A percentile compares a stretch with the other conserved stretches of the same genome.
Conservation (phyloP, 208 protist genomes). For the Wallacemonas sp. region DNA sequence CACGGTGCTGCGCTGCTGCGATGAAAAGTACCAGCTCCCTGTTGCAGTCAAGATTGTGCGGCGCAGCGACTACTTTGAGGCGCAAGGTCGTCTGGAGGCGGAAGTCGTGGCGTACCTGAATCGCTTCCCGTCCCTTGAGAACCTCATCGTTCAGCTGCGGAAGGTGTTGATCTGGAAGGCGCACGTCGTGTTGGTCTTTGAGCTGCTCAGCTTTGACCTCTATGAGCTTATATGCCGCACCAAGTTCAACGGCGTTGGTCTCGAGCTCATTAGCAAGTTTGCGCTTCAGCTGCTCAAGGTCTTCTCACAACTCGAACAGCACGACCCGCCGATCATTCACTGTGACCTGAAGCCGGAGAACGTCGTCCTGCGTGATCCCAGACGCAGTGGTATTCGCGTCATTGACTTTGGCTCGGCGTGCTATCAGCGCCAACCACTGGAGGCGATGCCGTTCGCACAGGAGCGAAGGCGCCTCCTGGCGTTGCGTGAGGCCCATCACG, state of each 20-base stretch:
- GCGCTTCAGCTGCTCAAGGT: slow-evolving; percentile 93
- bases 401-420: slow-evolving; percentile 99
- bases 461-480: background rate
- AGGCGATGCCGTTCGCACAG: slow-evolving; percentile 9
- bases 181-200: slow-evolving; percentile 97
- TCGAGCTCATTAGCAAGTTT: slow-evolving; percentile 93
- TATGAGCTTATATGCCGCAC: slow-evolving; percentile 95
- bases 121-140: slow-evolving; percentile 44
- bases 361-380: slow-evolving; percentile 89
- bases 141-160: slow-evolving; percentile 75
- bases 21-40: slow-evolving; percentile 67
- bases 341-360: slow-evolving; percentile 98
- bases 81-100: slow-evolving; percentile 81
- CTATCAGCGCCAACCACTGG: slow-evolving; percentile 41
- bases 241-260: slow-evolving; percentile 87
- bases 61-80: slow-evolving; percentile 72
- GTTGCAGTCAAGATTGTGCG: slow-evolving; percentile 91
- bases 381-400: slow-evolving; percentile 89
- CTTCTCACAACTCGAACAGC: slow-evolving; percentile 89
- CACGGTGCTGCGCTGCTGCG: slow-evolving; percentile 78
- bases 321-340: slow-evolving; percentile 95
- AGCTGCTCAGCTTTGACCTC: slow-evolving; percentile 96
- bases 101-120: slow-evolving; percentile 80
- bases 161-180: slow-evolving; percentile 85
- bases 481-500: background rate